Base-by-base conservation (phyloP, 306 rosid species). In the apple (Malus domestica) region DNA sequence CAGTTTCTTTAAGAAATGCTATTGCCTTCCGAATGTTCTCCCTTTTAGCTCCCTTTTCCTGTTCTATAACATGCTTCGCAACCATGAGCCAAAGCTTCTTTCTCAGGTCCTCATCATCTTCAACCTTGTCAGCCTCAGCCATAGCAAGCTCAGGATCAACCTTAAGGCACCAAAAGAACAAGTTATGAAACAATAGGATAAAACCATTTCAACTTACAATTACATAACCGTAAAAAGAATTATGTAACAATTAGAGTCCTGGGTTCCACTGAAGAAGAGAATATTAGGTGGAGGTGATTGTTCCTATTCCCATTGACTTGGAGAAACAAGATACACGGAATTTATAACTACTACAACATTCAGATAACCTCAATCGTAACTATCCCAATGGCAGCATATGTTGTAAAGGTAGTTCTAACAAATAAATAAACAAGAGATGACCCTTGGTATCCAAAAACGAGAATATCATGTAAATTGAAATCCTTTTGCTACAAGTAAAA, bases 101-200 rank as follows among this genome's bases (percentile, higher is more conserved):
- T 89, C 99, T 92, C 80, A 95, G 85, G 84, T 92, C 99, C 86
- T 90, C 97, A 79, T 95, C 98, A 54, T 95, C 99, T 83, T 95
- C 99, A 74, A 95, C 99, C 78, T 90, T 92, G 79, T 95, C 99
- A 80, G 99, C 99, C 87, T 92, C 99, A 65, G 99, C 99, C 99
- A 95, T 95, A 58, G 99, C 99, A 80, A 95, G 93, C 86, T 95
- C 98, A 73, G 93, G 86, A 83, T 95, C 99, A 88, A 95, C 92
- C 98, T 44, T 95, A 77, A 66, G 23, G 52, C 74, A 69, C 70
- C 87, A 86, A 45, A 30, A 67, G 68, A 44, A 45, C 38, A 77
- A 66, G 38, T 44, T 70, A 67, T 3, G 11, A 71, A 27, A 78
- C 75, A 74, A 49, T 30, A 45, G 32, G 57, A 61, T 40, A 45